Conservation (phyloP, 805 yeast species). For the Starmerella tilneyi region DNA sequence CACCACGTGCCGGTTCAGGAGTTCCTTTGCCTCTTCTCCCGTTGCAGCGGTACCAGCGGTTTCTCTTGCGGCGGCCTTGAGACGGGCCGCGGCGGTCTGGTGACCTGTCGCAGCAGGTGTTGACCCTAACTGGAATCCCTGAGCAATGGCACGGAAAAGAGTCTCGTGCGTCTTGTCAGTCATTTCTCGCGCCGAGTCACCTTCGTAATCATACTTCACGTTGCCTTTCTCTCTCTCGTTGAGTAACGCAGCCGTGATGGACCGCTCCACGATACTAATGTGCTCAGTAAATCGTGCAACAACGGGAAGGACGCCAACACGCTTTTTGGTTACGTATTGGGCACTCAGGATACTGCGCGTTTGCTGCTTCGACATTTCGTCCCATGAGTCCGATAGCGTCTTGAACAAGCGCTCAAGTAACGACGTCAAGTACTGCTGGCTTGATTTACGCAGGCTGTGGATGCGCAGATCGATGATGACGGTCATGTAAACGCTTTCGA, state of each 20-base stretch:
- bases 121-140: conserved; percentile 23
- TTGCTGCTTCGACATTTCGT: conserved; percentile 47
- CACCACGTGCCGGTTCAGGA: conserved; percentile 37
- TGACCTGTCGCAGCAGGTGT: conserved; percentile 8
- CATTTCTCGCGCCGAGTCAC: conserved; percentile 15
- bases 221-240: conserved; percentile 1
- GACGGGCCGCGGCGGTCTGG: conserved; percentile 13
- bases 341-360: conserved; percentile 37
- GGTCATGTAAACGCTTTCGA: conserved; percentile 38
- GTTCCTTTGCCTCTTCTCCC: conserved; percentile 31
- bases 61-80: conserved; percentile 18
- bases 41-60: conserved; percentile 12
- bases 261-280: conserved; percentile 18
- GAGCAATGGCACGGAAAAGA: conserved; percentile 25
- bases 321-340: conserved; percentile 31
- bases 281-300: conserved; percentile 41
- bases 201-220: conserved; percentile 6
- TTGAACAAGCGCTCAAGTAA: conserved; percentile 44
- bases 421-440: conserved; percentile 54
- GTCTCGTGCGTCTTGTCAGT: conserved; percentile 20
- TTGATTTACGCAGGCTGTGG: conserved; percentile 36
- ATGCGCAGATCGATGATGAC: conserved; percentile 37
- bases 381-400: conserved; percentile 48
- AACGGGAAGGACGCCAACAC: conserved; percentile 37
- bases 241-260: conserved; percentile 12